Evolutionary conservation across 257 asterid genomes (phyloP), one percentile per base, ranked within the genome.

Genomic region (Ballota nigra): DNA sequence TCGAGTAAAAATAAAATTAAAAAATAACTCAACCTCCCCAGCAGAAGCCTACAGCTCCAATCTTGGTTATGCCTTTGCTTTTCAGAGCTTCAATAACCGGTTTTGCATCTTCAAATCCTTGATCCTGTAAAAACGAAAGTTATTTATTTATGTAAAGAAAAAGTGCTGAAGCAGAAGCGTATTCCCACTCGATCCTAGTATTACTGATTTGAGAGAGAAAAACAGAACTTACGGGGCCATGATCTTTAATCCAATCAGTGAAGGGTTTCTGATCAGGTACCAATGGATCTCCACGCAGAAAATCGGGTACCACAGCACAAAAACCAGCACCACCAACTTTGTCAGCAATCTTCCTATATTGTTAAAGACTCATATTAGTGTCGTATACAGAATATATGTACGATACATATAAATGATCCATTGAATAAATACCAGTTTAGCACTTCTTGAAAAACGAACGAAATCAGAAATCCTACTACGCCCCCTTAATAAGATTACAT

Each of bases 21-120:
- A 43, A 43, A 38, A 9, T 1, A n/a, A 51, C 5, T 16, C 24
- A 86, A 53, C 95, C 92, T 76, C 92, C 92, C 90, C 95, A 88
- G 28, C 92, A 88, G 75, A 84, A 88, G 75, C 95, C 95, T 22
- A 40, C 92, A 64, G 89, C 95, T 73, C 90, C 95, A 18, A 86
- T 74, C 77, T 81, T 83, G 34, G 83, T 73, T 59, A 76, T 57
- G 68, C 92, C 92, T 59, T 81, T 84, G 84, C 81, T 73, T 78
- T 82, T 87, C 3, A 89, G 59, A 76, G 85, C 89, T 77, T 81
- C 89, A 61, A 89, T 76, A 34, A 89, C 71, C 53, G 83, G 84
- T 45, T 85, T 89, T 75, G 94, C 87, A 71, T 84, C 77, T 72
- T 85, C 88, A 38, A 85, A 82, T 34, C 75, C 87, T 84, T 87